These are phyloP conservation scores for Phalaenopsis hybrid DNA, from an alignment of 116 monocot species.

Conservation along the genomic window DNA sequence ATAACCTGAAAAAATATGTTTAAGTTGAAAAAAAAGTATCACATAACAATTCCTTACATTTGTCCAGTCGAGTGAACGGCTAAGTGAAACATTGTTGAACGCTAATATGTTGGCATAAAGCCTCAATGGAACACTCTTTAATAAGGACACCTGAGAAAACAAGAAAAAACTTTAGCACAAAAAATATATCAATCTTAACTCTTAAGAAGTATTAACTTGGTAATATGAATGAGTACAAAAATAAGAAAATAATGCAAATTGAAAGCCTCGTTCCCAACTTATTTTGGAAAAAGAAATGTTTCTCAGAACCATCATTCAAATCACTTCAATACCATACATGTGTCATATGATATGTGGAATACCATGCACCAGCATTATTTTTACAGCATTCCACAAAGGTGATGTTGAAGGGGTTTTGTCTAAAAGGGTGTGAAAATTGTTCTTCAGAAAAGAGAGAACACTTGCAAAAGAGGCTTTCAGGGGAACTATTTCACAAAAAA, in stretches of 20 bases:
- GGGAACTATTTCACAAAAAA: conserved; percentile 3
- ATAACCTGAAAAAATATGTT: neutral
- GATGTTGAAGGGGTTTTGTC: neutral
- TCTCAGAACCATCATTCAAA: neutral
- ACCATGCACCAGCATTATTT: neutral
- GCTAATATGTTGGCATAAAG: conserved; percentile 55
- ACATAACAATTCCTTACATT: conserved; percentile 45
- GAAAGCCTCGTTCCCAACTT: neutral
- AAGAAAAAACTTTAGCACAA: neutral
- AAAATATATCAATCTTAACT: neutral
- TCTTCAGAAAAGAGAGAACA: neutral
- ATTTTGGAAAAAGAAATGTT: neutral
- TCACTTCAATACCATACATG: neutral
- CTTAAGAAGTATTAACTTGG: neutral
- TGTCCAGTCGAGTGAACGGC: conserved; percentile 40
- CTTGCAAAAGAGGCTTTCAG: neutral
- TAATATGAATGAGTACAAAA: neutral
- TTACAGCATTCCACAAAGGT: neutral
- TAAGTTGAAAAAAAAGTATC: neutral
- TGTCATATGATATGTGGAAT: too few species aligned
- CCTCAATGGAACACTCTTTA: conserved; percentile 77
- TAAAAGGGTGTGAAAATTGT: neutral
- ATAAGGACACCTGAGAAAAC: conserved; percentile 46
- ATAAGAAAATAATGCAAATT: neutral
- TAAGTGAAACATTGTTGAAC: conserved; percentile 38